These are phyloP conservation scores for Sugiyamaella boreocaroliniensis DNA, from an alignment of 805 yeast genomes.

Conservation along the genomic window DNA sequence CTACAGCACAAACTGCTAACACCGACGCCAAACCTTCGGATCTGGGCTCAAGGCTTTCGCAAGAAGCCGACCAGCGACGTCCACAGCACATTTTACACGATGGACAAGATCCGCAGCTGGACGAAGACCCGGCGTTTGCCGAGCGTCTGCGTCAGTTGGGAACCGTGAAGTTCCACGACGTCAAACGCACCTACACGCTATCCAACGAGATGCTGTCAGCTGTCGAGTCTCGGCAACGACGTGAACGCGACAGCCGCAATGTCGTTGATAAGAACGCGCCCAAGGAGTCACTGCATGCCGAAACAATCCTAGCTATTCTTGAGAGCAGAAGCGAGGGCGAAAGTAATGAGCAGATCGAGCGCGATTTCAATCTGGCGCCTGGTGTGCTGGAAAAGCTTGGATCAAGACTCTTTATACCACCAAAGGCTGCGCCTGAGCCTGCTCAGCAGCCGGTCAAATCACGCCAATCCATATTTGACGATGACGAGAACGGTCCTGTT, in stretches of 20 bases:
- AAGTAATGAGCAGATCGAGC: conserved; percentile 12
- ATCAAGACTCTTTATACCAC: conserved; percentile 5
- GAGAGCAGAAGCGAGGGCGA: conserved; percentile 19
- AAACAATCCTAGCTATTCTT: conserved; percentile 23
- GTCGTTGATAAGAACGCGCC: conserved; percentile 8
- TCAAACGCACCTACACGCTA: background rate
- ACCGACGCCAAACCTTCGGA: background rate
- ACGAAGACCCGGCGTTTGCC: conserved; percentile 13
- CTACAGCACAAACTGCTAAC: background rate
- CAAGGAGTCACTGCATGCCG: conserved; percentile 16
- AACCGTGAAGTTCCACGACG: conserved; percentile 14
- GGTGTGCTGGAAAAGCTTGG: conserved; percentile 11
- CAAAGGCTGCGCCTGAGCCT: background rate
- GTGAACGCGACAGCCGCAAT: conserved; percentile 6
- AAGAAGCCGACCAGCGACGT: too few relatives aligned
- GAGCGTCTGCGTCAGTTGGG: conserved; percentile 21
- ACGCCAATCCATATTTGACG: background rate
- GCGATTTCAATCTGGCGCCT: conserved; percentile 16
- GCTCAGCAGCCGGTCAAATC: background rate
- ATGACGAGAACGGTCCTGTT: background rate
- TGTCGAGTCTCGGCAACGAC: conserved; percentile 18
- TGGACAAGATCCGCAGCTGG: conserved; percentile 31
- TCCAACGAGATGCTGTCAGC: conserved; percentile 19
- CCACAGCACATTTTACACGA: conserved; percentile 20
- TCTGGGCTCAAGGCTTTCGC: background rate